Evolutionary conservation across 257 asterid species (phyloP), one percentile per base, ranked within the genome.

Genomic region (Ajuga chamaepitys): DNA sequence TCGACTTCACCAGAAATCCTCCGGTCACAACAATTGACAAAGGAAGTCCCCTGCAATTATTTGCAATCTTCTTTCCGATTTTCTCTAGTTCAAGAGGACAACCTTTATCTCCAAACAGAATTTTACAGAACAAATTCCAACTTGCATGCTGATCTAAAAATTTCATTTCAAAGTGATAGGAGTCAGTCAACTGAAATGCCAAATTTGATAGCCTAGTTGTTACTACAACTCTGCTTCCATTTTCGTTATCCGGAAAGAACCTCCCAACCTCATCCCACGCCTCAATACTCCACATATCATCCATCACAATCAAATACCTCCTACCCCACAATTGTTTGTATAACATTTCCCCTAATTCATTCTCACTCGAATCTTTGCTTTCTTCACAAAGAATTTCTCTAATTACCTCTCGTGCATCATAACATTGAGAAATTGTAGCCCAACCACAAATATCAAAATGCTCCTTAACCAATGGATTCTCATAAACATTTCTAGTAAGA

Each of bases 1-100:
- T 3, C 2, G 66, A 41, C 4, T 42, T 67, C 41, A 17, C n/a
- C 12, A 67, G 45, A 7, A 53, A n/a, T 11, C 72, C 72, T 12
- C 55, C 64, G 9, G 56, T 67, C 7, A 41, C 62, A 22, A 67
- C 57, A 17, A 67, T 21, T 1, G 72, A 55, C 72, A 67, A n/a
- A n/a, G n/a, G n/a, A n/a, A n/a, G n/a, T n/a, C n/a, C n/a, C n/a
- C n/a, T n/a, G n/a, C n/a, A n/a, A 40, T 34, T 55, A 11, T 38
- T 67, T 13, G 72, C 64, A 28, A 54, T 54, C 3, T 26, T 9
- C 18, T 13, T 54, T 7, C 60, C 60, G 14, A 54, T 28, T 5
- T 54, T 28, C 20, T 54, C 60, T 40, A 54, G 14, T 7, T 54
- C 60, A 13, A 13, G 7, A 26, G 41, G 60, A 20, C 60, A 54